Percentiles rank a stretch among this genome's conserved stretches.
phyloP scores from a whole-genome alignment of 139 green algal species.

The Closterium sp. region DNA sequence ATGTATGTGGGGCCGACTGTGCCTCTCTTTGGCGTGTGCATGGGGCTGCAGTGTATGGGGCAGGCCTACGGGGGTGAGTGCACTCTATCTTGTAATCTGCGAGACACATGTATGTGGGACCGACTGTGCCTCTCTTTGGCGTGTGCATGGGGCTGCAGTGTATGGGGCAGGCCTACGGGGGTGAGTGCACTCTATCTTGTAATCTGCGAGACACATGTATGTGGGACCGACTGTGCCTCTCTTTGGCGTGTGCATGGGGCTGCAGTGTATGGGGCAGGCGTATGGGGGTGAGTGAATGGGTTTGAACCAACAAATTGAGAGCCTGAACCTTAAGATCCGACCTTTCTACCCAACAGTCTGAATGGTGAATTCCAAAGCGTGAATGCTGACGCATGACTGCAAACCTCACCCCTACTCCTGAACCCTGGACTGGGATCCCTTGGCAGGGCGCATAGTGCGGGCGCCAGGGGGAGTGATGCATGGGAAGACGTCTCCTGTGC shows the following conservation, averaged over 20 bases:
- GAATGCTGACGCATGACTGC: background rate
- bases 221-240: constrained; percentile 69
- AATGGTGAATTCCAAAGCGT: background rate
- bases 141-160: constrained; percentile 99
- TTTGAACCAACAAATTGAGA: background rate
- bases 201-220: background rate
- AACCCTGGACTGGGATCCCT: background rate
- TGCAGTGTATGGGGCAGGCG: constrained; percentile 96
- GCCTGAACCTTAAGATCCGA: background rate
- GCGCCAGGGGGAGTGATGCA: constrained; percentile 94
- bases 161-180: constrained; percentile 82
- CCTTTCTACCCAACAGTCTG: background rate
- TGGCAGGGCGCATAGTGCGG: constrained; percentile 69
- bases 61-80: constrained; percentile 63
- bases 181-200: background rate
- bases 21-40: constrained; percentile 98
- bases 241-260: constrained; percentile 99
- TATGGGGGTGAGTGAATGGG: constrained; percentile 38
- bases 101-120: constrained; percentile 80
- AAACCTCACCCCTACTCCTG: background rate
- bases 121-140: constrained; percentile 86
- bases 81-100: background rate
- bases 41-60: constrained; percentile 98
- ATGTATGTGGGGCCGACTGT: too few species aligned
- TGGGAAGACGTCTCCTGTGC: constrained; percentile 90